phyloP scores from a whole-genome alignment of 1,284 basidiomycete species.

The Moesziomyces antarcticus region DNA sequence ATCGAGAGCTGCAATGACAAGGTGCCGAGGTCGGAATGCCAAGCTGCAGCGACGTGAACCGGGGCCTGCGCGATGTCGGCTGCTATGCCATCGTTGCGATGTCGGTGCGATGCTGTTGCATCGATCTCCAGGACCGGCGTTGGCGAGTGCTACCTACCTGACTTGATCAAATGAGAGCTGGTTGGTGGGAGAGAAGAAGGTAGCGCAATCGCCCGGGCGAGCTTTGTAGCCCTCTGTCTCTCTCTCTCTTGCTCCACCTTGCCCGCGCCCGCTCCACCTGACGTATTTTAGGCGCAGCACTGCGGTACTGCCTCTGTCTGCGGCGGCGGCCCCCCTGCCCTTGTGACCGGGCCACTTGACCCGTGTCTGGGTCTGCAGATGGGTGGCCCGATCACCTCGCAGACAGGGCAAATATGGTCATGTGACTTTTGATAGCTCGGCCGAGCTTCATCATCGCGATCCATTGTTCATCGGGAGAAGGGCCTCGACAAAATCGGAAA shows the following conservation, averaged over 20 bases:
- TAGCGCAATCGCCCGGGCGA: constrained; percentile 1
- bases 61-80: not conserved
- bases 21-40: not conserved
- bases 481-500: not conserved
- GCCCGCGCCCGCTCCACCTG: not conserved
- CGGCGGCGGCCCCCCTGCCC: not conserved
- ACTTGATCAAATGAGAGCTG: constrained; percentile 54
- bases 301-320: constrained; percentile 25
- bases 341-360: constrained; percentile 19
- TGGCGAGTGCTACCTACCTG: constrained; percentile 33
- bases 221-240: constrained; percentile 45
- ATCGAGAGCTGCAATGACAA: not conserved
- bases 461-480: not conserved
- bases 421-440: constrained; percentile 4
- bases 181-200: constrained; percentile 49
- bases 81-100: constrained; percentile 8
- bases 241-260: constrained; percentile 9
- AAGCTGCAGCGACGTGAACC: not conserved
- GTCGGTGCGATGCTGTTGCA: constrained; percentile 6
- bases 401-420: not conserved
- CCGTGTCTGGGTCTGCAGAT: not conserved
- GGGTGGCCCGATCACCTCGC: constrained; percentile 10
- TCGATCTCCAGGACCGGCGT: constrained; percentile 8
- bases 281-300: constrained; percentile 6
- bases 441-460: constrained; percentile 1